These are phyloP conservation scores for Cyclotella sp. DNA, from an alignment of 108 stramenopile species.

Conservation along the genomic window DNA sequence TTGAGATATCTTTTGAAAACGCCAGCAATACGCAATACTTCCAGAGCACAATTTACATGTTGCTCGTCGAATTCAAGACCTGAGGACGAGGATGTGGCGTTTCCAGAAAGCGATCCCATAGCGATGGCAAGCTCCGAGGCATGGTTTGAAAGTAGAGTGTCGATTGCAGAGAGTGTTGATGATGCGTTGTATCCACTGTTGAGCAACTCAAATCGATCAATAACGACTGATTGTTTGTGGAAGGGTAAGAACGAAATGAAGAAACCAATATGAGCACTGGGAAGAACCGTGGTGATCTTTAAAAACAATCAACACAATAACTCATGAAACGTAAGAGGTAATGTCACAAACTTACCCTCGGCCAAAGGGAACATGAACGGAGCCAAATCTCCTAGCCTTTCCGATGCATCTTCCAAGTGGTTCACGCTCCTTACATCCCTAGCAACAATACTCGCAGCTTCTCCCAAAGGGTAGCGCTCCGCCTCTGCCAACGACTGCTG, in stretches of 20 bases:
- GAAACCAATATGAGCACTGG: no score
- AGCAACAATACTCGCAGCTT: conserved; percentile 56
- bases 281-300: no score
- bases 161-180: conserved; percentile 60
- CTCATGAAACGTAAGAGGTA: no score
- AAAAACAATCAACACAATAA: no score
- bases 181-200: conserved; percentile 73
- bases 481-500: conserved; percentile 62
- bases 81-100: conserved; percentile 33
- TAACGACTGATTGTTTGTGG: conserved; percentile 30
- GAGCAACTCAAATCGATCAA: conserved; percentile 78
- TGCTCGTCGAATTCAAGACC: conserved; percentile 76
- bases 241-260: not conserved
- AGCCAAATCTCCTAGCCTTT: conserved; percentile 69
- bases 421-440: conserved; percentile 68
- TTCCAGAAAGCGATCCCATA: conserved; percentile 59
- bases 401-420: conserved; percentile 58
- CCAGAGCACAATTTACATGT: conserved; percentile 76
- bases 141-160: conserved; percentile 68
- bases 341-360: conserved; percentile 43
- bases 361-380: conserved; percentile 77
- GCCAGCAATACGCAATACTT: conserved; percentile 78
- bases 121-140: conserved; percentile 75
- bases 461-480: conserved; percentile 64
- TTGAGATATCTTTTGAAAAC: conserved; percentile 55